Conservation (phyloP, 768 basidiomycete species). For the Pleurotus tuoliensis region DNA sequence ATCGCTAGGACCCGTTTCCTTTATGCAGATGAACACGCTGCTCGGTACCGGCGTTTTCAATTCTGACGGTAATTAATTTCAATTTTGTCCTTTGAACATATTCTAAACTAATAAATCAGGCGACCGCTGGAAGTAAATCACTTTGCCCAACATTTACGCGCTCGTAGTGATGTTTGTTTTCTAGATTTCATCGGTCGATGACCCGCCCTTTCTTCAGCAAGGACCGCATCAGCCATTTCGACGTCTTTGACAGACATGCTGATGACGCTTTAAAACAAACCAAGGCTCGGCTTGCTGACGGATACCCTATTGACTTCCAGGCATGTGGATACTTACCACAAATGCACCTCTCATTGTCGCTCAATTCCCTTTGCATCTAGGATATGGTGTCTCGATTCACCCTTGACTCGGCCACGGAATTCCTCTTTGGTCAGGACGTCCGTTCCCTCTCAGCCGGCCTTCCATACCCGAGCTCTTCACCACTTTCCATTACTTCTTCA, state of each 20-base stretch:
- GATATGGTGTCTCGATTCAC: conserved; percentile 50
- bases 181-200: conserved; percentile 39
- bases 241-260: conserved; percentile 55
- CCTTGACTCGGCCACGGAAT: conserved; percentile 60
- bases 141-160: not conserved
- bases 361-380: conserved; percentile 15
- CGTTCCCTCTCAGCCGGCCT: conserved; percentile 45
- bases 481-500: conserved; percentile 16
- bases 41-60: conserved; percentile 60
- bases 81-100: not conserved
- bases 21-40: conserved; percentile 27
- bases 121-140: conserved; percentile 63
- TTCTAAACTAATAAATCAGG: conserved; percentile 27
- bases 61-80: conserved; percentile 40
- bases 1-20: conserved; percentile 20
- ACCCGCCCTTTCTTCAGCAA: conserved; percentile 68
- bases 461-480: conserved; percentile 40
- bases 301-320: conserved; percentile 58
- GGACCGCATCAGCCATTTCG: conserved; percentile 59
- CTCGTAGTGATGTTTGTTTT: not conserved
- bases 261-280: conserved; percentile 42
- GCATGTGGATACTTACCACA: conserved; percentile 21
- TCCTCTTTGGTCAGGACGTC: conserved; percentile 54
- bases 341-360: not conserved
- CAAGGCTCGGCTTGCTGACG: conserved; percentile 38